Percentiles rank a stretch among this genome's conserved stretches.
Conservation (phyloP, 2,329 filamentous ascomycete genomes). For the Aspergillus transmontanensis region DNA sequence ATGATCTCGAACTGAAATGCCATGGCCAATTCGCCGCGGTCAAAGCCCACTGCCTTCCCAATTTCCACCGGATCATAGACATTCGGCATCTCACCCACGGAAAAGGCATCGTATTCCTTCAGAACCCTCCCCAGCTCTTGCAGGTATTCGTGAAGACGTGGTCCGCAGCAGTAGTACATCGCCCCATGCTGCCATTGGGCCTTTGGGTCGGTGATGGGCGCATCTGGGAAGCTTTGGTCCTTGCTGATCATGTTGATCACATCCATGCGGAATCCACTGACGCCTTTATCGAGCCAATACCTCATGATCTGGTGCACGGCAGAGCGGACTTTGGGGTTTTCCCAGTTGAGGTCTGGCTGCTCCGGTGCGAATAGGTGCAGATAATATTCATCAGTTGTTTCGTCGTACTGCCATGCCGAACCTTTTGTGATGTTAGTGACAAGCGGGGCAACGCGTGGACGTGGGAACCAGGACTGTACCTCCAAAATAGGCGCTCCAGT, state of each 20-base stretch:
- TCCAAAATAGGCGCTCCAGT: constrained; percentile 34
- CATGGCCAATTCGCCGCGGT: constrained; percentile 65
- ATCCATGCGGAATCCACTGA: constrained; percentile 73
- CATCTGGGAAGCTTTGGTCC: constrained; percentile 53
- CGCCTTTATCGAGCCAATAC: constrained; percentile 75
- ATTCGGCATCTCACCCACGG: constrained; percentile 62
- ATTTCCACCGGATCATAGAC: constrained; percentile 51
- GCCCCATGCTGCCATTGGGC: background rate
- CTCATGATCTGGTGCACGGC: constrained; percentile 74
- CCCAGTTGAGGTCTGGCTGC: constrained; percentile 83
- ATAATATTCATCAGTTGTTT: constrained; percentile 71
- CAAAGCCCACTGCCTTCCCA: constrained; percentile 55
- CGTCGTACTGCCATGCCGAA: constrained; percentile 51
- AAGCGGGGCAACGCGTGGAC: background rate
- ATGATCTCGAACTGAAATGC: constrained; percentile 71
- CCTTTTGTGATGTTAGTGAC: background rate
- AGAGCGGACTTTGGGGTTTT: constrained; percentile 64
- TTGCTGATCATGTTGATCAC: constrained; percentile 74
- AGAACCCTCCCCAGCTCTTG: constrained; percentile 56
- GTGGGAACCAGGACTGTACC: background rate
- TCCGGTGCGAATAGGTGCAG: constrained; percentile 72
- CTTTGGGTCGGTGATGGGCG: constrained; percentile 41
- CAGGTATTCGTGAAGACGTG: background rate
- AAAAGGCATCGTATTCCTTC: constrained; percentile 58
- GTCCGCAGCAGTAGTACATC: background rate